Evolutionary conservation across 192 early-diverging fungal species (phyloP), one percentile per base, ranked within the genome.

Genomic region (Gigaspora rosea): DNA sequence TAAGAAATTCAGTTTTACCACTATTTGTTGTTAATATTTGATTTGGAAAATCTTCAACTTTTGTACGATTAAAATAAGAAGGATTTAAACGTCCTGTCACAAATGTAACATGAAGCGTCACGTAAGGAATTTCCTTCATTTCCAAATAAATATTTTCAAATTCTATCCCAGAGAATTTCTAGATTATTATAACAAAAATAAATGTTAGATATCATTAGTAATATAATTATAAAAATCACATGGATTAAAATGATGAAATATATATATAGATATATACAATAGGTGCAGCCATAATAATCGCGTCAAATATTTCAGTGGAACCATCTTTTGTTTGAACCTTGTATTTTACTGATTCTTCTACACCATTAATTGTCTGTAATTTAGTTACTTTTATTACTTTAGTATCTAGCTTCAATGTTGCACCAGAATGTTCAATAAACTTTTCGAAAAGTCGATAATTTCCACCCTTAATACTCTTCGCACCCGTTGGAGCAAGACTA

Each of bases 391-490:
- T 72, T 13, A 62, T 66, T 10, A 90, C 82, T 10, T 71, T 78
- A 0, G 88, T 89, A 56, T 85, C 68, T 12, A 92, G 68, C 57
- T 66, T 58, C 1, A 92, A 73, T 32, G 81, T 46, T 0, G 91
- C 88, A 7, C 75, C 74, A 2, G 85, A 85, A 2, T 77, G 66
- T 3, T 65, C 57, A 0, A 85, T 79, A 81, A 90, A 89, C 5
- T 86, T 81, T 69, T 91, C 87, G 83, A 90, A 90, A 20, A 92
- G 83, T 35, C 83, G 82, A 32, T 80, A 86, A 78, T 92, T 92
- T 10, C 91, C 91, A 9, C 80, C 87, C 35, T 84, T 73, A 62
- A 91, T 64, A 20, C 79, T 79, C 18, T 86, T 81, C 2, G 82
- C 81, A 49, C 85, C 82, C 20, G 83, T 46, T 4, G 87, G 83